Evolutionary conservation across 257 asterid genomes (phyloP), one percentile per base, ranked within the genome.

Genomic region (Solanum ahanhuiri): DNA sequence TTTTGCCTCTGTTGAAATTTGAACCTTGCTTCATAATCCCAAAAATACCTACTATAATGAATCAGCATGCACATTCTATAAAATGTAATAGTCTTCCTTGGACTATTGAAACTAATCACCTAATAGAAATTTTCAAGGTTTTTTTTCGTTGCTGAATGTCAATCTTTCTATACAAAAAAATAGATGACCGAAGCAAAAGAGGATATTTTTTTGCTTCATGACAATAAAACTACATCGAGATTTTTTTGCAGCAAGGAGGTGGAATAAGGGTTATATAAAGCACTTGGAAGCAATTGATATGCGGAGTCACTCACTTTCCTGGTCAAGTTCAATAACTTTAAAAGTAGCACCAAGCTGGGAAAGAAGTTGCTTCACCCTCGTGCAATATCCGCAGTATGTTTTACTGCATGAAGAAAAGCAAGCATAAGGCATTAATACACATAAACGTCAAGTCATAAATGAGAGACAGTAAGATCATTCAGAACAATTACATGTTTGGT

Each of bases 301-400:
- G 34, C 3, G 20, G 58, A 37, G 82, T 18, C 31, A 92, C 96
- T 94, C 88, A 95, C 98, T 92, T 91, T 94, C 97, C 84, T 87
- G 87, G 18, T 95, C 93, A 77, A 95, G 96, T 83, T 95, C 98
- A 82, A 94, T 87, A 67, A 93, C 91, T 90, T 92, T 91, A 88
- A 86, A 88, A 73, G 92, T 84, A 84, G 94, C 95, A 82, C 92
- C 85, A 15, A 95, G 90, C 86, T 92, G 93, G 87, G 95, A 89
- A 75, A 95, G 88, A 81, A 95, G 92, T 69, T 94, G 87, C 89
- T 94, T 95, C 87, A 93, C 95, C 83, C 92, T 94, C 23, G 70
- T 51, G 91, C 96, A 92, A 73, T 91, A 95, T 15, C 95, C 94
- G 69, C 98, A 95, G 58, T 89, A 91, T 18, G 97, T 95, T 88